Evolutionary conservation across 2,329 filamentous ascomycete species (phyloP), one percentile per base, ranked within the genome.

Genomic region (Rhytidhysteron rufulum): DNA sequence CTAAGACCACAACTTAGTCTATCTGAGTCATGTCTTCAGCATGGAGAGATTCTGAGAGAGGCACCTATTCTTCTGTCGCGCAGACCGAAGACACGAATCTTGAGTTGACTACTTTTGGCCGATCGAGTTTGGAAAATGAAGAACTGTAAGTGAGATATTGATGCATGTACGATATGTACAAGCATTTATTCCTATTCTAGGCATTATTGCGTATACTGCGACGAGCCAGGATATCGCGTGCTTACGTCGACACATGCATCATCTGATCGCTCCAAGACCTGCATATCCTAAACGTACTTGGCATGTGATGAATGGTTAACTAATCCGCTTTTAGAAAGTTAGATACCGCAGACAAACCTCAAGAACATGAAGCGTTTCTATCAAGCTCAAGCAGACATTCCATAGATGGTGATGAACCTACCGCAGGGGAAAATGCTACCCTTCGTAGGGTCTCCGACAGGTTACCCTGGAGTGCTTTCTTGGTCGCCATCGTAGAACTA

Each of bases 401-500:
- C 11, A 11, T 39, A 8, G 24, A 40, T 29, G 21, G 19, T 15
- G 44, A 54, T 17, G 59, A 62, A 47, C 64, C 64, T 1, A 61
- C 51, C n/a, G 58, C 62, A n/a, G 48, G 57, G 13, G 65, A 68
- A 41, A 54, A 49, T 40, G 43, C 48, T 21, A 60, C 53, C 3
- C 51, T 68, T 19, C 54, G 65, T 31, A 58, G 57, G 35, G 57
- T 69, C 8, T 55, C 63, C 20, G 66, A 68, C 47, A 56, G 58
- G 30, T 47, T 69, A 16, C 66, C 66, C 9, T 58, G 53, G 45
- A 56, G 56, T 15, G 62, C 65, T 16, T 69, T 62, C 41, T 47
- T 68, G 15, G 58, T 69, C 20, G 65, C 65, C 7, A 43, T 67
- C 10, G 63, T 69, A 15, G 66, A 69, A 50, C 46, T 69, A 8